These are phyloP conservation scores for Cantharellus cinnabarinus DNA, from an alignment of 768 basidiomycete genomes.

Conservation along the genomic window DNA sequence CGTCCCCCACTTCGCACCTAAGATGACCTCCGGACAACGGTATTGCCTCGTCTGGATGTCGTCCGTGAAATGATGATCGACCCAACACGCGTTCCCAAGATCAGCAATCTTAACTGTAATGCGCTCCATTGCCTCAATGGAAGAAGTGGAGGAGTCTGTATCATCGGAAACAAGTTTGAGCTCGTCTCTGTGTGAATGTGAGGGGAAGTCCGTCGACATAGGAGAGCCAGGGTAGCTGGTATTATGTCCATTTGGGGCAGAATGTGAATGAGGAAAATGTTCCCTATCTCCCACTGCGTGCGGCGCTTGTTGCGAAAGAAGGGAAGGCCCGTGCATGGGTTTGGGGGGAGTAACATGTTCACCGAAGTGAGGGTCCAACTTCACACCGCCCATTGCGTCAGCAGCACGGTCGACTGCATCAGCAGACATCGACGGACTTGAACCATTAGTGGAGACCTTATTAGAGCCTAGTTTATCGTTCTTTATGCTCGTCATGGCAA, in stretches of 20 bases:
- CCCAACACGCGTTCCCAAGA: slow-evolving; percentile 60
- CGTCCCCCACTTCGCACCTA: slow-evolving; percentile 89
- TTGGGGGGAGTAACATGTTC: slow-evolving; percentile 14
- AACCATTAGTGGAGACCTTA: not conserved
- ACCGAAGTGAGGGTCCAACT: slow-evolving; percentile 13
- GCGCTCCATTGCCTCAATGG: slow-evolving; percentile 26
- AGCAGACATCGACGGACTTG: slow-evolving; percentile 8
- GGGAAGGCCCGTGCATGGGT: slow-evolving; percentile 33
- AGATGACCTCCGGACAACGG: slow-evolving; percentile 90
- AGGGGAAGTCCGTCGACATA: slow-evolving; percentile 13
- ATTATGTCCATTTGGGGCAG: not conserved
- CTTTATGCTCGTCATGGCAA: slow-evolving; percentile 76
- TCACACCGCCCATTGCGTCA: slow-evolving; percentile 1
- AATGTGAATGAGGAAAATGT: not conserved
- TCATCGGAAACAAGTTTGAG: not conserved
- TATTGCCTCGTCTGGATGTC: slow-evolving; percentile 96
- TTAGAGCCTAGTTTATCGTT: slow-evolving; percentile 17
- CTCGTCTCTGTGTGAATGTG: slow-evolving; percentile 5
- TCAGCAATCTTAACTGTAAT: slow-evolving; percentile 99
- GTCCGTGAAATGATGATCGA: slow-evolving; percentile 91
- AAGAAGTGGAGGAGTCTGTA: not conserved
- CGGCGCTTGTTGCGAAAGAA: slow-evolving; percentile 54
- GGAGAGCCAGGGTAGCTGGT: not conserved
- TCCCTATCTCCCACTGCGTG: not conserved
- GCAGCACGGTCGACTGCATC: slow-evolving; percentile 17